Conservation (phyloP, 2,329 filamentous ascomycete genomes). For the Dryadomyces quercus-mongolicae region DNA sequence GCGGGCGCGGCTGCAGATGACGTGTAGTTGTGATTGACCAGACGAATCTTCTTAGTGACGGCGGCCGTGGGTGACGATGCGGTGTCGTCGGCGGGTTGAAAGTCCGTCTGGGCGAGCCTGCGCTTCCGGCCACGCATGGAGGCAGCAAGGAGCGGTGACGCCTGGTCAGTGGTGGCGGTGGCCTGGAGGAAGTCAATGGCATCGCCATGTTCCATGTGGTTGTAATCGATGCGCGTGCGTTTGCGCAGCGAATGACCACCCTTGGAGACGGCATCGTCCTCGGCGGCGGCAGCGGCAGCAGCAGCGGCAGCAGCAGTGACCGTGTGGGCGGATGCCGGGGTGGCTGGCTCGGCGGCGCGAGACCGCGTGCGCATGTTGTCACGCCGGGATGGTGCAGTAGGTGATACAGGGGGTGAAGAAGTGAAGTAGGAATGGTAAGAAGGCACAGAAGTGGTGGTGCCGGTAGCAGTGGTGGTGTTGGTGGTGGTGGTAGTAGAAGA, state of each 20-base stretch:
- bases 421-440: conserved; percentile 19
- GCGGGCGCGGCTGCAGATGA: background rate
- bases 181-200: conserved; percentile 9
- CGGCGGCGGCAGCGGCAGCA: conserved; percentile 10
- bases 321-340: conserved; percentile 12
- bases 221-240: conserved; percentile 45
- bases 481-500: background rate
- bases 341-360: conserved; percentile 32
- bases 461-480: background rate
- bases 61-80: conserved; percentile 11
- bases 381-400: conserved; percentile 14
- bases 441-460: conserved; percentile 8
- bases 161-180: background rate
- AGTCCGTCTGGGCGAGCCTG: conserved; percentile 9
- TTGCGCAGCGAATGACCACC: conserved; percentile 47
- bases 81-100: conserved; percentile 21
- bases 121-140: conserved; percentile 20
- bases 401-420: conserved; percentile 21
- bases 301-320: conserved; percentile 18
- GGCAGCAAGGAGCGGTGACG: background rate
- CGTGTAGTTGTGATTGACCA: conserved; percentile 10
- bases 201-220: conserved; percentile 38
- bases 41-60: conserved; percentile 22
- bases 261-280: conserved; percentile 38
- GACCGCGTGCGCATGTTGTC: conserved; percentile 27